Evolutionary conservation across 768 basidiomycete genomes (phyloP), one percentile per base, ranked within the genome.

Genomic region (Crassisporium funariophilum): DNA sequence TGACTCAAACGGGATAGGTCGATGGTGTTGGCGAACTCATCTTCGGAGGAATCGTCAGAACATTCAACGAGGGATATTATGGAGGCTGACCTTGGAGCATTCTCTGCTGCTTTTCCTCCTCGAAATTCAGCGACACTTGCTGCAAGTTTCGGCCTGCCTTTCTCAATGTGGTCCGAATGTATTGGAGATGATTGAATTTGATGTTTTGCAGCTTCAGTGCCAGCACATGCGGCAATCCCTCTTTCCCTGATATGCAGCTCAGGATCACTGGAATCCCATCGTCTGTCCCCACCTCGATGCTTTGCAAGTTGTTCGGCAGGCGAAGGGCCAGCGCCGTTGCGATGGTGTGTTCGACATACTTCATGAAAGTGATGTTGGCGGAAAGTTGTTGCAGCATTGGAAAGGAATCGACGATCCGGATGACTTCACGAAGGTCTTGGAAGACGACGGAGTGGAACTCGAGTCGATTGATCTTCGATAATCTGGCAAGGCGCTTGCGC

Each of bases 391-490:
- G 35, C 4, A 68, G 47, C 12, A 27, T 19, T 3, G 63, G 58
- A 41, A 65, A 61, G 16, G 42, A 36, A 12, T 49, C 46, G n/a
- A 58, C 34, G 40, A 65, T 58, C 5, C 59, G 58, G 8, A 49
- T 53, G 19, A 65, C 43, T 34, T 66, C 65, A 12, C 67, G 64
- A 19, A 64, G 45, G 44, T 66, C 67, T 37, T 66, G 64, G 49
- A 68, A 68, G 12, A 54, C 44, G 36, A 55, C 59, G 24, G 51
- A 55, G 33, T 62, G 59, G 21, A 67, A 53, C 44, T 62, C 62
- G 19, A 67, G 56, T 13, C 48, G 46, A 2, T 52, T 31, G 13
- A 67, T 49, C 4, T 49, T 41, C n/a, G 49, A 36, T 44, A 64
- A 60, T 7, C 35, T 47, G 8, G 52, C 44, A 10, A 66, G 54